phyloP scores from a whole-genome alignment of 768 basidiomycete genomes.

The Boletus rubroflammeus region DNA sequence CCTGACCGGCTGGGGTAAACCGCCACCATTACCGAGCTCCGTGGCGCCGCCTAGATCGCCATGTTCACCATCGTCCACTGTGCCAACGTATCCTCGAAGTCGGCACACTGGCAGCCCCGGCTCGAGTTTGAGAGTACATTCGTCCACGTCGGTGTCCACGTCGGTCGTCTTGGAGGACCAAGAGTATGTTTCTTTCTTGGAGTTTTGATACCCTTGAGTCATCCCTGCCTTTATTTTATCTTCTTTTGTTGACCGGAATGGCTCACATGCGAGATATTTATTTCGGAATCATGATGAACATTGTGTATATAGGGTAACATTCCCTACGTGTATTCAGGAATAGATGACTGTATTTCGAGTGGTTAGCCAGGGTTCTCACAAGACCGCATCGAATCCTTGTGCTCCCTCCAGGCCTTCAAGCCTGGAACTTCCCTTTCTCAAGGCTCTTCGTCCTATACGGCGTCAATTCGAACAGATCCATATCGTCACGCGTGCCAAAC shows the following conservation, averaged over 20 bases:
- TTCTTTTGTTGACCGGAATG: not conserved
- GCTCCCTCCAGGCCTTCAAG: not conserved
- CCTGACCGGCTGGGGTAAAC: not conserved
- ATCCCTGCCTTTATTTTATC: not conserved
- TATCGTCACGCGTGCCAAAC: no score
- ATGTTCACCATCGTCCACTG: not conserved
- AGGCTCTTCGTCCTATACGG: no score
- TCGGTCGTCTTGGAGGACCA: slow-evolving; percentile 10
- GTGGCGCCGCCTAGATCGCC: not conserved
- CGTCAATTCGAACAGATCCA: no score
- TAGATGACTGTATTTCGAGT: not conserved
- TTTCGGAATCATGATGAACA: not conserved
- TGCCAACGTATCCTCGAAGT: not conserved
- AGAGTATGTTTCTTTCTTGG: slow-evolving; percentile 28
- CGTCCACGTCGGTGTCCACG: not conserved
- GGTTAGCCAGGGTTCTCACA: not conserved
- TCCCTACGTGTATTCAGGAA: not conserved
- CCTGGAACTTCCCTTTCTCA: no score
- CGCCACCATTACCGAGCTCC: not conserved
- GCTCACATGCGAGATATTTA: not conserved
- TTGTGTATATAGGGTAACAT: not conserved
- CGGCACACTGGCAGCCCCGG: not conserved
- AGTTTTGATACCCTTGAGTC: slow-evolving; percentile 8
- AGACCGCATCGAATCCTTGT: not conserved
- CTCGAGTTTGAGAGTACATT: not conserved